These are phyloP conservation scores for Pelargonium australe DNA, from an alignment of 441 rosid species.

Conservation along the genomic window DNA sequence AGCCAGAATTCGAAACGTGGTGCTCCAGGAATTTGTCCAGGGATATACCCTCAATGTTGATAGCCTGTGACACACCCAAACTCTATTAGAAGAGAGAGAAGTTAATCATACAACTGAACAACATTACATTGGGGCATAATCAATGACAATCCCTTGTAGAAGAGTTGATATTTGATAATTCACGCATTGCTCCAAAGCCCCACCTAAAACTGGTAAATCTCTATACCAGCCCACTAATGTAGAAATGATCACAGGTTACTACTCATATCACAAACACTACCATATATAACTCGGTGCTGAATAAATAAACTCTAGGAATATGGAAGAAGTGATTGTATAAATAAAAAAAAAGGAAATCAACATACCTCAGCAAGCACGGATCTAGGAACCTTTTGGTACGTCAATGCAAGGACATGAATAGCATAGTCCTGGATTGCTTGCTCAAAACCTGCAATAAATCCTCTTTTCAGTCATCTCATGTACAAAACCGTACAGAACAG, in stretches of 20 bases:
- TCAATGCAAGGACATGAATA: conserved; percentile 76
- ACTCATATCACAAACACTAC: background rate
- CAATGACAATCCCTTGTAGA: background rate
- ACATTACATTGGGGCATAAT: background rate
- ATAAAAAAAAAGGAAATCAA: background rate
- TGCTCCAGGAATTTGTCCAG: conserved; percentile 87
- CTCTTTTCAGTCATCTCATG: conserved; percentile 16
- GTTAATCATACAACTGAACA: background rate
- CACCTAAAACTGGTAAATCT: no score
- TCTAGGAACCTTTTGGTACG: conserved; percentile 85
- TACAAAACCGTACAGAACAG: background rate
- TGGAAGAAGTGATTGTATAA: background rate
- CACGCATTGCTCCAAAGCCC: no score
- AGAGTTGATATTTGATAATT: no score
- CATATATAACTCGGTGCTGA: background rate
- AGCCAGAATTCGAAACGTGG: conserved; percentile 52
- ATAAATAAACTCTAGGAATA: background rate
- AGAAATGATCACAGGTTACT: no score
- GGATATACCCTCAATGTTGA: conserved; percentile 70
- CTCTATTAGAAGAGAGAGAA: background rate
- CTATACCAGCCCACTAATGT: no score
- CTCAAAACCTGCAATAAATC: conserved; percentile 70
- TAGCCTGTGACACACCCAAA: conserved; percentile 43
- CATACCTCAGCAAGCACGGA: conserved; percentile 90
- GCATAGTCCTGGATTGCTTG: conserved; percentile 86